phyloP scores from a whole-genome alignment of 306 rosid species.

The Sicyos baderoa region DNA sequence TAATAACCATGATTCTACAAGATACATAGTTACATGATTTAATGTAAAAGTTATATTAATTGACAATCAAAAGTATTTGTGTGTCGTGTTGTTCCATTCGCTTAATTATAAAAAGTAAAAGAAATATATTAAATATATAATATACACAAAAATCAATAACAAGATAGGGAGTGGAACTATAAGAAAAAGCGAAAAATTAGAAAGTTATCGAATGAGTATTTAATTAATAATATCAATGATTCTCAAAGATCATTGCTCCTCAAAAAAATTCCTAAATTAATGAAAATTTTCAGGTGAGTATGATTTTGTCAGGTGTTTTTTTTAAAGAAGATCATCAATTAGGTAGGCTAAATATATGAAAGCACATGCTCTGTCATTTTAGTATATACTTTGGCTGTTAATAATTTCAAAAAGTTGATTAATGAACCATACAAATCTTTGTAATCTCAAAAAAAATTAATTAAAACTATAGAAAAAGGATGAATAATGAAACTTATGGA shows the following conservation, averaged over 20 bases:
- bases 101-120: too few species aligned
- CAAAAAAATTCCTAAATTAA: neutral
- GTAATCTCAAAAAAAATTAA: slow-evolving; percentile 4
- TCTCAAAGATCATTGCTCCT: slow-evolving; percentile 5
- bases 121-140: too few species aligned
- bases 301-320: slow-evolving; percentile 12
- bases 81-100: too few species aligned
- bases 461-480: neutral
- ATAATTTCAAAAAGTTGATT: neutral
- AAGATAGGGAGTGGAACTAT: too few species aligned
- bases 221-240: neutral
- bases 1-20: too few species aligned
- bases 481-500: neutral
- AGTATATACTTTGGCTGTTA: neutral
- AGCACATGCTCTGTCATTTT: slow-evolving; percentile 38
- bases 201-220: neutral
- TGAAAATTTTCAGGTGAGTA: slow-evolving; percentile 5
- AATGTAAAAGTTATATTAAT: too few species aligned
- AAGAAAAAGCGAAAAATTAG: neutral
- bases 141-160: too few species aligned
- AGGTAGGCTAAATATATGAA: slow-evolving; percentile 37
- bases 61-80: too few species aligned
- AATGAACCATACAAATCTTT: slow-evolving; percentile 10
- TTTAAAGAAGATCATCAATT: slow-evolving; percentile 21
- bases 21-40: too few species aligned